These are phyloP conservation scores for Umbelopsis sp. DNA, from an alignment of 371 early-diverging fungal species.

Conservation along the genomic window DNA sequence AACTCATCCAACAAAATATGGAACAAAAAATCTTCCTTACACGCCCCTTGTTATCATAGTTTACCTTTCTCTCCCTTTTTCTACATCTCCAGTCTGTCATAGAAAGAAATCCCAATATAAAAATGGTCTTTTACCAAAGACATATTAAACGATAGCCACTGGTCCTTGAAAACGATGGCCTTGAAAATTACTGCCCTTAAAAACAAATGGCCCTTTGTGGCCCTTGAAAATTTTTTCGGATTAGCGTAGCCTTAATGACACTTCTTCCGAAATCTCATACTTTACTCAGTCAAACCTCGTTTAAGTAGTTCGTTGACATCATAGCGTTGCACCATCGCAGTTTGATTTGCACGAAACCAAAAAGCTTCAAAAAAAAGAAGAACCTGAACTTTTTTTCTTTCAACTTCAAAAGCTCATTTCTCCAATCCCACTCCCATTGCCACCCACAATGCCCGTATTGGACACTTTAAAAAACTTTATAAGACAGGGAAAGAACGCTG, in stretches of 20 bases:
- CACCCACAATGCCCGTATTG: not conserved
- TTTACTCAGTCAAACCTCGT: not conserved
- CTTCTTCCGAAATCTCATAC: not conserved
- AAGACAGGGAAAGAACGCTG: constrained; percentile 20
- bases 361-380: not conserved
- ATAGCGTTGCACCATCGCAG: not conserved
- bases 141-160: not conserved
- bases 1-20: not conserved
- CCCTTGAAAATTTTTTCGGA: not conserved
- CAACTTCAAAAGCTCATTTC: not conserved
- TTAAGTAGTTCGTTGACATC: not conserved
- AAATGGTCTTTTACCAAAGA: not conserved
- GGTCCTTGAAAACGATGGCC: no score
- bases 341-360: no score
- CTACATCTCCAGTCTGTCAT: not conserved
- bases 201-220: no score
- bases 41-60: constrained; percentile 17
- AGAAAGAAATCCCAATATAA: not conserved
- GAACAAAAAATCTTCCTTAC: not conserved
- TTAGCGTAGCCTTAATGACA: no score
- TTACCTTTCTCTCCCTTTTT: not conserved
- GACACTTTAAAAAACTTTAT: constrained; percentile 25
- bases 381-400: not conserved
- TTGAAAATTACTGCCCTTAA: not conserved
- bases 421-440: not conserved